Evolutionary conservation across 176 grass and related monocot genomes (phyloP).

Genomic region (Lolium perenne): DNA sequence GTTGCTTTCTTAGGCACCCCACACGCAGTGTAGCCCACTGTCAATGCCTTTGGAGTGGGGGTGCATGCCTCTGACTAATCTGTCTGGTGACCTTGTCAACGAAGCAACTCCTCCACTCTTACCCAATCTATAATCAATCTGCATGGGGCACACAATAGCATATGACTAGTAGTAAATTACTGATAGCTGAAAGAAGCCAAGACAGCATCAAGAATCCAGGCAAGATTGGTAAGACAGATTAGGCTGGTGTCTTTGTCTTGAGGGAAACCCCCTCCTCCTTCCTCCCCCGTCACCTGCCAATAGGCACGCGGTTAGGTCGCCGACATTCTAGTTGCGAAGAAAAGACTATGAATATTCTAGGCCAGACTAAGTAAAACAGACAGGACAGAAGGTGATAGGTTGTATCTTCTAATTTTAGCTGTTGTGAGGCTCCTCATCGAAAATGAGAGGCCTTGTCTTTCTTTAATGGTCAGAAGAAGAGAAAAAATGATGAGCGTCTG

Average conservation of each 20-base stretch:
- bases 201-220: conserved; percentile 1
- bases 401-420: conserved; percentile 29
- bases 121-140: conserved; percentile 18
- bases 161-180: conserved; percentile 16
- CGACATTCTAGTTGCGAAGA: background rate
- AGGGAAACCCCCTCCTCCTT: conserved; percentile 24
- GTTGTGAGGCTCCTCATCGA: background rate
- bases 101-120: conserved; percentile 50
- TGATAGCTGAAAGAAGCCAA: conserved; percentile 29
- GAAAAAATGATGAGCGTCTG: conserved; percentile 24
- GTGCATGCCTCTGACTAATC: conserved; percentile 51
- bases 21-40: conserved; percentile 32
- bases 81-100: conserved; percentile 43
- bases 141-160: background rate
- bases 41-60: conserved; percentile 54
- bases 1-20: conserved; percentile 53
- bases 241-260: conserved; percentile 20
- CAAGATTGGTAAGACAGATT: conserved; percentile 22
- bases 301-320: conserved; percentile 17
- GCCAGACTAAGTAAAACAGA: conserved; percentile 37
- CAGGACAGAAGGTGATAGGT: conserved; percentile 12
- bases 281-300: conserved; percentile 12
- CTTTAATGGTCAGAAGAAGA: conserved; percentile 14
- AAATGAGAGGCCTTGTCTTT: conserved; percentile 3
- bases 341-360: conserved; percentile 15